phyloP scores from a whole-genome alignment of 805 yeast species.

The Kuraishia molischiana region DNA sequence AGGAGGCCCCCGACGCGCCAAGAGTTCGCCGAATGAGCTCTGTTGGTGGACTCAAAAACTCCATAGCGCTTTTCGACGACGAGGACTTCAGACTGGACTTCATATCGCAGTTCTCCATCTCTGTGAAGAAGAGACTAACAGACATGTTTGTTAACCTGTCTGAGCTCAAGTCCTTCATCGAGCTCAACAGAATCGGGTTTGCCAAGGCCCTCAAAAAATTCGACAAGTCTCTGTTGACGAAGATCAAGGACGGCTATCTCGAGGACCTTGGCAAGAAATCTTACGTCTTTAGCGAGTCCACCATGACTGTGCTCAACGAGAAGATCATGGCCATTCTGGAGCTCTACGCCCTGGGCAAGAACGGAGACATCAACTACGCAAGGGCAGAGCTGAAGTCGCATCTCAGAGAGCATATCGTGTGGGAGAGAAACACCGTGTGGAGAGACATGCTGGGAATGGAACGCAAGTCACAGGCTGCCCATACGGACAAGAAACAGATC shows the following conservation, averaged over 20 bases:
- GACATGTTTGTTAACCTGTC: slow-evolving; percentile 65
- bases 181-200: slow-evolving; percentile 82
- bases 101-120: slow-evolving; percentile 44
- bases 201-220: slow-evolving; percentile 86
- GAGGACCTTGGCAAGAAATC: slow-evolving; percentile 35
- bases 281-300: slow-evolving; percentile 41
- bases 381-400: slow-evolving; percentile 37
- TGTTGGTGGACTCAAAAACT: too few relatives aligned
- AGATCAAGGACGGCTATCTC: slow-evolving; percentile 51
- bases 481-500: slow-evolving; percentile 6
- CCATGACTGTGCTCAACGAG: slow-evolving; percentile 37
- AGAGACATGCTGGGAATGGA: slow-evolving; percentile 90
- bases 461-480: slow-evolving; percentile 73
- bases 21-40: neutral
- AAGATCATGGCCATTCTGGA: slow-evolving; percentile 34
- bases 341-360: slow-evolving; percentile 28
- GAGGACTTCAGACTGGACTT: slow-evolving; percentile 26
- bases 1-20: neutral
- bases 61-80: slow-evolving; percentile 20
- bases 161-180: slow-evolving; percentile 76
- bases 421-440: slow-evolving; percentile 98
- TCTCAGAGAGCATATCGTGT: slow-evolving; percentile 85
- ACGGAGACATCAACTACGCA: slow-evolving; percentile 28
- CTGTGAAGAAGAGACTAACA: slow-evolving; percentile 57
- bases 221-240: slow-evolving; percentile 68